Percentiles rank a stretch among this genome's conserved stretches.
phyloP scores from a whole-genome alignment of 2,329 filamentous ascomycete genomes.

The Sphaerulina vaccinii region DNA sequence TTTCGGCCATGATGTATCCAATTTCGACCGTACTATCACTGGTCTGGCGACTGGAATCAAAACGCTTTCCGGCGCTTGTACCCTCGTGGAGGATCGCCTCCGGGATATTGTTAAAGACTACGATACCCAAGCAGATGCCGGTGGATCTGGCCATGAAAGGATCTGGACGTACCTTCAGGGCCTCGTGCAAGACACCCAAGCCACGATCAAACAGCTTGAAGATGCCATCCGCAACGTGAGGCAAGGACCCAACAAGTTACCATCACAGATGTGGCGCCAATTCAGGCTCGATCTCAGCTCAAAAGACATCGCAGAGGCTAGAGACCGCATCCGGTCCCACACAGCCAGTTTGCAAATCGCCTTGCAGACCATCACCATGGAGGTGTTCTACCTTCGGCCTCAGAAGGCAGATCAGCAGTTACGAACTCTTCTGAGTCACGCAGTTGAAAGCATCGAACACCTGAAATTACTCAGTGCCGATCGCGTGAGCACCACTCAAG shows the following conservation, averaged over 20 bases:
- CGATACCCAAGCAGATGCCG: background rate
- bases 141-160: background rate
- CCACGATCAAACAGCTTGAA: conserved; percentile 16
- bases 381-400: conserved; percentile 12
- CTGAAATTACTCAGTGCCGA: conserved; percentile 8
- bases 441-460: conserved; percentile 11
- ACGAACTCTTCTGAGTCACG: conserved; percentile 4
- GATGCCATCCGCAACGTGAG: conserved; percentile 4
- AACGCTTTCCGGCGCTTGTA: conserved; percentile 13
- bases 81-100: conserved; percentile 14
- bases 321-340: conserved; percentile 19
- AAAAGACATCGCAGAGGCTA: conserved; percentile 17
- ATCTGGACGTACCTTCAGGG: conserved; percentile 14
- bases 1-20: conserved; percentile 14
- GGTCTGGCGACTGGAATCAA: conserved; percentile 9
- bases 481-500: background rate
- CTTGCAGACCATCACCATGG: conserved; percentile 16
- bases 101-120: conserved; percentile 11
- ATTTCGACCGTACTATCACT: conserved; percentile 13
- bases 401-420: conserved; percentile 18
- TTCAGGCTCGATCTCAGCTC: conserved; percentile 19
- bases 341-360: conserved; percentile 18
- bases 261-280: conserved; percentile 16
- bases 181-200: conserved; percentile 13
- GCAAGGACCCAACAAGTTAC: conserved; percentile 6